These are phyloP conservation scores for Pelargonium citronellum DNA, from an alignment of 441 rosid genomes.

Conservation along the genomic window DNA sequence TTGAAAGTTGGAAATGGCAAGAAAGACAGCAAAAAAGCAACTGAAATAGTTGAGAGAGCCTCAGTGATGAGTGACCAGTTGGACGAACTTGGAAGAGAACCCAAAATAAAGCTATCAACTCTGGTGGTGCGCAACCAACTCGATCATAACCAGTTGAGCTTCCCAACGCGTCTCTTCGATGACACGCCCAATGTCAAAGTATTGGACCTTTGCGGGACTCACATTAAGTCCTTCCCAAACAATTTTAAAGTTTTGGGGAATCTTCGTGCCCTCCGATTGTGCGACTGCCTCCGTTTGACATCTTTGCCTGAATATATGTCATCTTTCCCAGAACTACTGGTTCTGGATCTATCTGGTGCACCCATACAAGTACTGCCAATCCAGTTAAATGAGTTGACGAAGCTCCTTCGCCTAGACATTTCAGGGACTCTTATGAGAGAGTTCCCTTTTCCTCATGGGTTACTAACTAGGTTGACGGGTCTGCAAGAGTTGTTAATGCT, in stretches of 20 bases:
- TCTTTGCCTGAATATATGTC: neutral
- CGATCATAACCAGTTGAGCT: neutral
- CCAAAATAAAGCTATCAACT: neutral
- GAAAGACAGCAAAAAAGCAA: too few species aligned
- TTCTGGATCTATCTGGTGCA: neutral
- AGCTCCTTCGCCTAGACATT: neutral
- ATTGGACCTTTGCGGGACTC: neutral
- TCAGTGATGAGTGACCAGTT: neutral
- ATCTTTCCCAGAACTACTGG: neutral
- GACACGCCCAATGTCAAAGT: neutral
- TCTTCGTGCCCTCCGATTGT: neutral
- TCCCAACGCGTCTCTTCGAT: neutral
- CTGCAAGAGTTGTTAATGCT: neutral
- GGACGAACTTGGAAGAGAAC: neutral
- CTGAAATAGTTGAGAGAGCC: neutral
- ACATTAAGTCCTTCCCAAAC: neutral
- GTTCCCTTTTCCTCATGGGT: neutral
- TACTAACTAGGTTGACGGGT: neutral
- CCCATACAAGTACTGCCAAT: neutral
- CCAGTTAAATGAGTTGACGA: neutral
- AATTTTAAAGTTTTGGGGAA: neutral
- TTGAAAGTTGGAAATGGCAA: neutral
- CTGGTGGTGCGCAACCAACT: neutral
- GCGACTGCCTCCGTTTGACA: neutral
- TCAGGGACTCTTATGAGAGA: neutral